Conservation (phyloP, 1,284 basidiomycete genomes). For the Heterobasidion irregulare region DNA sequence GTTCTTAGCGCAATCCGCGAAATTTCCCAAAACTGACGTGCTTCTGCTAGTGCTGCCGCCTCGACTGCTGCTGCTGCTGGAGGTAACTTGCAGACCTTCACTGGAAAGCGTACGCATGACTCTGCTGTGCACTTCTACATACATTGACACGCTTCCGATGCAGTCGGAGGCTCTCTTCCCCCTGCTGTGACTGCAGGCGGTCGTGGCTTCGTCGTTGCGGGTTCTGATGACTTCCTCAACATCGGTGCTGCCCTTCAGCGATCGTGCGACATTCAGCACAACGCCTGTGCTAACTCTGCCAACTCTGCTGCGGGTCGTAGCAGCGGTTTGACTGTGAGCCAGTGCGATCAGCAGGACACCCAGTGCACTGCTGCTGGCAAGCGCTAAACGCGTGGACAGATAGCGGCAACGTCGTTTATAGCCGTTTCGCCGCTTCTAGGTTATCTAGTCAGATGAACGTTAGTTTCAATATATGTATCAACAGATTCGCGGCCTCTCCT, state of each 20-base stretch:
- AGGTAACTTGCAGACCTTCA: conserved; percentile 29
- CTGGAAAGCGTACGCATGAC: conserved; percentile 24
- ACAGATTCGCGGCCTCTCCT: not conserved
- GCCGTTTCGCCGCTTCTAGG: no score
- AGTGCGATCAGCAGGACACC: conserved; percentile 18
- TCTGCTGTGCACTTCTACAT: not conserved
- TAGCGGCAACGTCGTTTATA: no score
- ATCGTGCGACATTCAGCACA: conserved; percentile 50
- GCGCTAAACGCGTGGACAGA: not conserved
- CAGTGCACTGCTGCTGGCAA: conserved; percentile 11
- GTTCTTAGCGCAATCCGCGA: conserved; percentile 4
- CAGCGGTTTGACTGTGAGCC: conserved; percentile 13
- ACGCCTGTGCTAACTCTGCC: conserved; percentile 21
- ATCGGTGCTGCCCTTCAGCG: conserved; percentile 42
- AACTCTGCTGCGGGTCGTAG: conserved; percentile 10
- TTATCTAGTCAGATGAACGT: not conserved
- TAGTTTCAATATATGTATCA: not conserved
- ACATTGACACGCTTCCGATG: not conserved
- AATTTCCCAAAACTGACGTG: not conserved
- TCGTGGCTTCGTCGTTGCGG: conserved; percentile 33
- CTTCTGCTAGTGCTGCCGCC: conserved; percentile 10
- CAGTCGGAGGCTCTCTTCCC: conserved; percentile 30
- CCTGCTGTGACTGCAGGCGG: conserved; percentile 37
- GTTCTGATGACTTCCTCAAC: conserved; percentile 39
- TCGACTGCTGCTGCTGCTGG: conserved; percentile 15